Percentiles rank a stretch among this genome's conserved stretches.
Evolutionary conservation across 2,329 filamentous ascomycete genomes (phyloP).

Genomic region (Stachybotrys elegans): DNA sequence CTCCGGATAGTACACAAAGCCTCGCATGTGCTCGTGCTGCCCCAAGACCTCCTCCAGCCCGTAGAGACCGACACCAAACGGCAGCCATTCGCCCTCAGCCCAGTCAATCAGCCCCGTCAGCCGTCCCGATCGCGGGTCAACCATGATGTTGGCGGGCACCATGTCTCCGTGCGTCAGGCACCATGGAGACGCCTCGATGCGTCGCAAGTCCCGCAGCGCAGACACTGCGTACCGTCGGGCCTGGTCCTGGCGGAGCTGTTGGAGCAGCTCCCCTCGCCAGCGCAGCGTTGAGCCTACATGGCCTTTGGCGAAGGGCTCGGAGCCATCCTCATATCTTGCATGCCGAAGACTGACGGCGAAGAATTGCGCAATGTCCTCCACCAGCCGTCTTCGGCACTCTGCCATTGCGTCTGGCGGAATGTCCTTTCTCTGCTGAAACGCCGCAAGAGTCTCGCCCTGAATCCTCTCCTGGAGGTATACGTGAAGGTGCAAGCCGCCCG

Average conservation of each 20-base stretch:
- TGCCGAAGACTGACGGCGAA: slow-evolving; percentile 31
- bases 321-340: not conserved
- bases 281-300: slow-evolving; percentile 35
- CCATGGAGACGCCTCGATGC: slow-evolving; percentile 43
- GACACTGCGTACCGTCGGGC: slow-evolving; percentile 21
- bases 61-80: slow-evolving; percentile 56
- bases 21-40: slow-evolving; percentile 24
- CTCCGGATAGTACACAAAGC: slow-evolving; percentile 39
- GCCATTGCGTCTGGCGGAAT: not conserved
- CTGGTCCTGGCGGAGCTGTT: slow-evolving; percentile 26
- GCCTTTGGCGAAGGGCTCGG: slow-evolving; percentile 17
- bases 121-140: slow-evolving; percentile 35
- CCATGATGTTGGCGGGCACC: slow-evolving; percentile 51
- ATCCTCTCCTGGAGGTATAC: slow-evolving; percentile 38
- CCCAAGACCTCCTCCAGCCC: slow-evolving; percentile 57
- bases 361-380: slow-evolving; percentile 36
- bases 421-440: slow-evolving; percentile 16
- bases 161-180: slow-evolving; percentile 58
- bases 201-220: slow-evolving; percentile 21
- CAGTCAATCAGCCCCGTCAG: slow-evolving; percentile 57
- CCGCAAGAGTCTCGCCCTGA: slow-evolving; percentile 33
- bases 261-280: slow-evolving; percentile 32
- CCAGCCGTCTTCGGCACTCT: slow-evolving; percentile 30
- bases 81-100: slow-evolving; percentile 57
- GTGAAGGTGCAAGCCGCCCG: slow-evolving; percentile 14